A percentile compares a stretch with the other conserved stretches of the same genome.
These are phyloP conservation scores for Aspergillus indologenus DNA, from an alignment of 495 filamentous ascomycete species.

Conservation along the genomic window DNA sequence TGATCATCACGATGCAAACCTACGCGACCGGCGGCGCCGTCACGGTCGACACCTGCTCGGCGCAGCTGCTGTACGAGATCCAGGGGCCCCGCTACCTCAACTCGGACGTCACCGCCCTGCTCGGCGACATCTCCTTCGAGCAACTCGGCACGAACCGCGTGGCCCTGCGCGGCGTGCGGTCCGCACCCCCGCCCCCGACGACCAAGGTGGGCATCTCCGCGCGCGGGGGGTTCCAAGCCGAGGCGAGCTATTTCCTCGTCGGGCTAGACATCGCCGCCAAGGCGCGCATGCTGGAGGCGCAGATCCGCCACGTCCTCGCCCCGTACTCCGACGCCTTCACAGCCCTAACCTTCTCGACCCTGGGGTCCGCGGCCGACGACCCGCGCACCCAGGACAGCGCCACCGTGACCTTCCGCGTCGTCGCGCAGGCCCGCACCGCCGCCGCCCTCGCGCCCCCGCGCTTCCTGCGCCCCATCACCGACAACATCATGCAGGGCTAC, in stretches of 20 bases:
- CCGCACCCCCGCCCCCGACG: slow-evolving; percentile 46
- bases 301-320: slow-evolving; percentile 25
- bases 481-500: slow-evolving; percentile 44
- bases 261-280: slow-evolving; percentile 42
- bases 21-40: slow-evolving; percentile 33
- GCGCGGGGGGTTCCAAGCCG: slow-evolving; percentile 44
- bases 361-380: slow-evolving; percentile 30
- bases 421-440: slow-evolving; percentile 35
- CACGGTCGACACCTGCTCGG: slow-evolving; percentile 52
- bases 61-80: slow-evolving; percentile 58
- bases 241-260: slow-evolving; percentile 34
- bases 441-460: slow-evolving; percentile 32
- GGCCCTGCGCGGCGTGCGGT: slow-evolving; percentile 40
- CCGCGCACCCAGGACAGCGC: slow-evolving; percentile 34
- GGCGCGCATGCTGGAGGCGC: slow-evolving; percentile 37
- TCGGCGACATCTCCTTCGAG: slow-evolving; percentile 47
- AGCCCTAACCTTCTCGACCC: slow-evolving; percentile 31
- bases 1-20: slow-evolving; percentile 44
- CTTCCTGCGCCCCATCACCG: slow-evolving; percentile 37
- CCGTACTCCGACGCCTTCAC: slow-evolving; percentile 27
- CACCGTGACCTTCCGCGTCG: slow-evolving; percentile 38
- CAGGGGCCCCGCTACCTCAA: slow-evolving; percentile 58
- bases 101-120: slow-evolving; percentile 53
- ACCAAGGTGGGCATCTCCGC: slow-evolving; percentile 53
- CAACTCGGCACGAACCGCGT: slow-evolving; percentile 32